Conservation (phyloP, 352 stramenopile genomes). For the Pythium periplocum region DNA sequence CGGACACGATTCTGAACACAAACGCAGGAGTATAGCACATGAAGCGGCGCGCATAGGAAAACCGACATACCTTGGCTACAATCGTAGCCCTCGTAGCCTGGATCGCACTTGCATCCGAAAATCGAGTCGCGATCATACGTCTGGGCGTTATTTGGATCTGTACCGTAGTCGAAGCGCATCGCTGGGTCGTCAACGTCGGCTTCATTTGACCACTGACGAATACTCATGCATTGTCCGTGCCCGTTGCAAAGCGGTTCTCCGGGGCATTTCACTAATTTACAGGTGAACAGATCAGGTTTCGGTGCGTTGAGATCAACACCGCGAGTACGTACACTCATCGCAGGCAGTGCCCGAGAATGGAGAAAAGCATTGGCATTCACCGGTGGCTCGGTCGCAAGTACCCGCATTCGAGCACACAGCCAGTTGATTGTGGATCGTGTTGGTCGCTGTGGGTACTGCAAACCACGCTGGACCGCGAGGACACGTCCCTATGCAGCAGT, state of each 20-base stretch:
- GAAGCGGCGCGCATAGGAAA: not conserved
- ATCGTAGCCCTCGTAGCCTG: slow-evolving; percentile 87
- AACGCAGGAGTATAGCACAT: too few relatives aligned
- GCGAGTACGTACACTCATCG: slow-evolving; percentile 30
- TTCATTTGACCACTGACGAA: slow-evolving; percentile 58
- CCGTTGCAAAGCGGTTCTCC: slow-evolving; percentile 48
- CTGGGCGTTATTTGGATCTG: slow-evolving; percentile 53
- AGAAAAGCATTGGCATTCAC: slow-evolving; percentile 54
- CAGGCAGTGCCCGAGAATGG: slow-evolving; percentile 58
- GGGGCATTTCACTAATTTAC: slow-evolving; percentile 49
- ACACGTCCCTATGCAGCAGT: slow-evolving; percentile 38
- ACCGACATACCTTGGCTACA: slow-evolving; percentile 64
- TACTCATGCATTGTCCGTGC: slow-evolving; percentile 73
- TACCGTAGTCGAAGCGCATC: slow-evolving; percentile 58
- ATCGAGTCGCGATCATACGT: slow-evolving; percentile 79
- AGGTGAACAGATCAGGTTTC: slow-evolving; percentile 6
- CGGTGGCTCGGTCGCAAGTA: slow-evolving; percentile 42
- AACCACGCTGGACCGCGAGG: slow-evolving; percentile 65
- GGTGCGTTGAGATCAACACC: not conserved
- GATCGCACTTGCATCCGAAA: slow-evolving; percentile 88
- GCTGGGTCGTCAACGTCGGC: slow-evolving; percentile 44
- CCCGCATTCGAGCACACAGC: slow-evolving; percentile 57
- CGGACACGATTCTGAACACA: slow-evolving; percentile 61
- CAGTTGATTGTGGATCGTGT: slow-evolving; percentile 48
- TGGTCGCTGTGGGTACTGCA: slow-evolving; percentile 27